Evolutionary conservation across 2,329 filamentous ascomycete genomes (phyloP), one percentile per base, ranked within the genome.

Genomic region (Diaporthe batatas): DNA sequence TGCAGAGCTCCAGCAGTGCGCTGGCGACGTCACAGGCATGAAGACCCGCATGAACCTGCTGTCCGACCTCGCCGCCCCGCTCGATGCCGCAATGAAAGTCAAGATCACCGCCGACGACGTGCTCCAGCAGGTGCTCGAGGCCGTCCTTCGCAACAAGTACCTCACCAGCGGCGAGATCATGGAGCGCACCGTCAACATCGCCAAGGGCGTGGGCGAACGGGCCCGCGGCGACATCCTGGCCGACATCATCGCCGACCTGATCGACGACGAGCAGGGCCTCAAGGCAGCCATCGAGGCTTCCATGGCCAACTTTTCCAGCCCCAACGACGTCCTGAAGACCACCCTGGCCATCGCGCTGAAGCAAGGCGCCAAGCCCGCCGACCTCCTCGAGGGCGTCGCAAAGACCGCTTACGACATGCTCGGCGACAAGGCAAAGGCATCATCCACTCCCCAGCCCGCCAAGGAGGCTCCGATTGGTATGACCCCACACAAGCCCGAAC

Each of bases 401-500:
- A 16, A 34, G 18, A 23, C 18, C 0, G 10, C 49, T 0, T 14
- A 8, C 2, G 6, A 12, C 3, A 21, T 34, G 12, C 44, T 51
- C 0, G 29, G 23, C 23, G 6, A 34, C 10, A 34, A 65, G 29
- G 18, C 21, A 49, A n/a, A n/a, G 39, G 39, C 42, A 32, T 11
- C 42, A 32, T 11, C 21, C 7, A n/a, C 7, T 11, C 4, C 25
- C 5, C 12, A 36, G 21, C 6, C 29, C 21, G 8, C 3, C 29
- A 25, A 14, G 25, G n/a, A 23, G 21, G 23, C 6, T 2, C 6
- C 32, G 3, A 47, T 36, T 2, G n/a, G 59, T 51, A 29, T n/a
- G n/a, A 4, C 3, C 7, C 21, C 14, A 3, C 12, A 1, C 23
- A 2, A 4, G 4, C 7, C 7, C n/a, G 6, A 16, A 16, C 0